Evolutionary conservation across 257 asterid species (phyloP), one percentile per base, ranked within the genome.

Genomic region (Thymus quinquecostatus): DNA sequence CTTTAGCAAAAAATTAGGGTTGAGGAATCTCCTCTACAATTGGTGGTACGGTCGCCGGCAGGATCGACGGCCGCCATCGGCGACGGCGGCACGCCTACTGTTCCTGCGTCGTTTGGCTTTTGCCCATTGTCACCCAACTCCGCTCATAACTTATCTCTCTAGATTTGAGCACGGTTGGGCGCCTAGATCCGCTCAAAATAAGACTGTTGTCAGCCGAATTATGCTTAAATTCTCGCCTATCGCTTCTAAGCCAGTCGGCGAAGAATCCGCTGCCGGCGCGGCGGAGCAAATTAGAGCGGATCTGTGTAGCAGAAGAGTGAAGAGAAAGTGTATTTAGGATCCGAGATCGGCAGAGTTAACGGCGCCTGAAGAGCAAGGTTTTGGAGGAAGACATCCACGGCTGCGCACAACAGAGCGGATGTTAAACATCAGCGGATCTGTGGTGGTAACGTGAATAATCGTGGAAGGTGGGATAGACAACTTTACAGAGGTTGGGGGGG

Each of bases 191-290:
- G 12, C 49, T 2, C 54, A 60, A 2, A 54, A n/a, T 51, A 68
- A 50, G 60, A 63, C 81, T 32, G 51, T 78, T 0, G 34, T 71
- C 27, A 75, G 70, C 69, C 79, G 80, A 57, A 41, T 74, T 12
- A 73, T 81, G 86, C 83, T 79, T 54, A 69, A 78, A 47, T 84
- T 84, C 81, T 73, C 84, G 57, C 88, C 86, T 62, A 84, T 84
- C 28, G 86, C 86, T 11, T 86, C 88, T 3, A 84, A 81, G 70
- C 86, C 86, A 21, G 69, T 55, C 56, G 82, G 71, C 21, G 77
- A 69, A 0, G 77, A 73, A 1, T 27, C 40, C 3, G 5, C 13
- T 40, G 54, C 79, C 75, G 72, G 36, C 49, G 36, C 72, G 8
- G 51, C 49, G 54, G 75, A 41, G 59, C 67, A 43, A 56, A 77